Base-by-base conservation (phyloP, 345 rosid genomes). In the Salix koriyanagi region DNA sequence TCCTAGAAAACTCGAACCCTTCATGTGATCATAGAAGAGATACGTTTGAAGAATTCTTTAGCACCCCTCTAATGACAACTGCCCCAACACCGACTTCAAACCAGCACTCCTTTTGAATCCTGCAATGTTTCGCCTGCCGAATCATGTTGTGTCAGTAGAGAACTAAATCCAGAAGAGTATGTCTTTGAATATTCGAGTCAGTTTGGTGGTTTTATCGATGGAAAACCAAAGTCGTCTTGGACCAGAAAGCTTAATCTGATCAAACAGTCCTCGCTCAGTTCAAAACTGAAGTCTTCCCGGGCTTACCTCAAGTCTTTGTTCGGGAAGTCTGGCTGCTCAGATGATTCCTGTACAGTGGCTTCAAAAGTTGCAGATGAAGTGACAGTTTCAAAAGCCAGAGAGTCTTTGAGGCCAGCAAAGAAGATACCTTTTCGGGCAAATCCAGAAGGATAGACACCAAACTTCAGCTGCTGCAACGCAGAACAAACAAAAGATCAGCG, bases 31-130 rank as follows among this genome's bases (percentile, higher is more conserved):
- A 25, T 9, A 82, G 81, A 30, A 78, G 81, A 28, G 84, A 87
- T 65, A 56, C 80, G 65, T 82, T 79, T 68, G 83, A 83, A 60
- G 98, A 92, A 46, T 80, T 83, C 44, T 95, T 82, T 54, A 75
- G 90, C 88, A 92, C 94, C 23, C 97, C 97, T 32, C 73, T 85
- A 72, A 79, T 80, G 74, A 90, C 84, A 19, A 79, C 88, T 8
- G 78, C 78, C 42, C 77, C 89, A 15, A 85, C 98, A 67, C 91
- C 95, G 25, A 87, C 86, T 5, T 71, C 88, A 5, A 5, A 79
- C 83, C 32, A 86, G 87, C 76, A 96, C 97, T 19, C 98, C 99
- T 9, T 96, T 88, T 71, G 91, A 91, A 78, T 95, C 97, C 69
- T 95, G 96, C 89, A 92, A 86, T 26, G 83, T 86, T 68, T 91